phyloP scores from a whole-genome alignment of 306 rosid species.

The Dalbergia oliveri region DNA sequence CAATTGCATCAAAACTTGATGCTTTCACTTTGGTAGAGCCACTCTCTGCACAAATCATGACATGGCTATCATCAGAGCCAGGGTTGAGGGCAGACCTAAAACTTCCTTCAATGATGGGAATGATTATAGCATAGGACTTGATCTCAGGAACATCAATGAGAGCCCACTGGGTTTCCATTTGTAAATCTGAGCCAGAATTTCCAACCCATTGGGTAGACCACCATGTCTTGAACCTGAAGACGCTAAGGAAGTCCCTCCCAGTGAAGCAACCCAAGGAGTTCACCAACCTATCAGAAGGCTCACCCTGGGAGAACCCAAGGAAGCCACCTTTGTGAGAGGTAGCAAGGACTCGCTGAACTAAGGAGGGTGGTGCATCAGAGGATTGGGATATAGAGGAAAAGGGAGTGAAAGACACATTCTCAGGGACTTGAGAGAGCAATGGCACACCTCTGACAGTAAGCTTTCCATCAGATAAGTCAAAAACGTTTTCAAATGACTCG shows the following conservation, averaged over 20 bases:
- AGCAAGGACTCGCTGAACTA: constrained; percentile 60
- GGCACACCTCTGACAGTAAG: constrained; percentile 61
- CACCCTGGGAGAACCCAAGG: constrained; percentile 63
- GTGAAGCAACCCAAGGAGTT: constrained; percentile 74
- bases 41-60: constrained; percentile 78
- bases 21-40: constrained; percentile 70
- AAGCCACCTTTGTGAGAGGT: constrained; percentile 79
- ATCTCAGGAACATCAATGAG: constrained; percentile 75
- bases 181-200: constrained; percentile 82
- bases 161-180: constrained; percentile 90
- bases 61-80: constrained; percentile 67
- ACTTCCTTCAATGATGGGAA: constrained; percentile 70
- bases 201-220: constrained; percentile 97
- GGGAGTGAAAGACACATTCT: constrained; percentile 70
- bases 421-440: constrained; percentile 71
- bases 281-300: constrained; percentile 63
- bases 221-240: constrained; percentile 96
- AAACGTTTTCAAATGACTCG: constrained; percentile 42
- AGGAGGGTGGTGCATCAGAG: constrained; percentile 63
- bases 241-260: constrained; percentile 66
- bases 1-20: constrained; percentile 60
- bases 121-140: constrained; percentile 66
- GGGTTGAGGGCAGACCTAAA: constrained; percentile 82
- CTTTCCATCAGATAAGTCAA: constrained; percentile 62
- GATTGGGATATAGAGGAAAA: constrained; percentile 56